Base-by-base conservation (phyloP, 2,329 filamentous ascomycete genomes). In the Pyrenophora tritici-repentis region DNA sequence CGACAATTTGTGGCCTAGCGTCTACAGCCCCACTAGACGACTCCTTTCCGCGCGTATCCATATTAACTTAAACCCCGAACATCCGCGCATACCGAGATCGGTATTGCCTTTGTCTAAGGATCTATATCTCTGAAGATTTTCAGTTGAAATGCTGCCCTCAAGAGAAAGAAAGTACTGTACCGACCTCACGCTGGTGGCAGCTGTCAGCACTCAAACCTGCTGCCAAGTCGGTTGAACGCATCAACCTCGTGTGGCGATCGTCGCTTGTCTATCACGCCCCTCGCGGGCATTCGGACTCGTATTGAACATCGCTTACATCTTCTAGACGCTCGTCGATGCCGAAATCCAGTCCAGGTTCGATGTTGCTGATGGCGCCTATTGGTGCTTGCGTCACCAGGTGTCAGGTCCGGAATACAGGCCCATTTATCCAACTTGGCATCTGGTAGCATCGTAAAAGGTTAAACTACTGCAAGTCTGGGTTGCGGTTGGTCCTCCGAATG, bases 371-470 rank as follows among this genome's bases (percentile, higher is more conserved):
- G 32, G 42, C 24, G 34, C 22, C 42, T 20, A 37, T 34, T 37
- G 22, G 22, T 24, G 26, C 42, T 24, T 36, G 34, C 20, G 33
- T 38, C 39, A 16, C 46, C 33, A 17, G 35, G n/a, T 17, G 29
- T 31, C 31, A 50, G 47, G 31, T 42, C 47, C 54, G 56, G 56
- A 41, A 26, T 33, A 18, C 29, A 57, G 48, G 48, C 36, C 54
- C 54, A 57, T 58, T 59, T 55, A 53, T 53, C 56, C 56, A 59
- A 47, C 56, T 59, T 59, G 56, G 56, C 56, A 50, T 32, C 24
- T 43, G 26, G 43, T 53, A 47, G 35, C 54, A 46, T 52, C 38
- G 41, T 51, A 24, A 50, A 20, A 37, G 24, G 13, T 45, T 39
- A 45, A 47, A 42, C 41, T 47, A 51, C 31, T 36, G 48, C 38